Evolutionary conservation across 2,329 filamentous ascomycete species (phyloP).

Genomic region (Penicillium sp.): DNA sequence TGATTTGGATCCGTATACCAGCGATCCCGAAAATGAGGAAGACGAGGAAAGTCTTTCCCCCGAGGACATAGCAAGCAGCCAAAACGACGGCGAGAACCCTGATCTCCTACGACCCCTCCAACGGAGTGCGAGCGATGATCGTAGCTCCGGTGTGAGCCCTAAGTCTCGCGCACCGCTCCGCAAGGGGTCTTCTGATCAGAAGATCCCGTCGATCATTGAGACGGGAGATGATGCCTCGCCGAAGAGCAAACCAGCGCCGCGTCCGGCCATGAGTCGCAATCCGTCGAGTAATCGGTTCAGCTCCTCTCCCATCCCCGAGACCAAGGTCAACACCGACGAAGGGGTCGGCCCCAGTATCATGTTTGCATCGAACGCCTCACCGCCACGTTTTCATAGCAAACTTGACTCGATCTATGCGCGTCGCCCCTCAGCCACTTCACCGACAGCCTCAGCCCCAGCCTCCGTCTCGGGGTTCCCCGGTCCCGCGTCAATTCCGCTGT

Average conservation of each 20-base stretch:
- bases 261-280: slow-evolving; percentile 32
- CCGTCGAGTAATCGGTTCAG: slow-evolving; percentile 60
- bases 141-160: slow-evolving; percentile 13
- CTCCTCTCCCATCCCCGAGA: slow-evolving; percentile 73
- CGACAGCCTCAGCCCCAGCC: slow-evolving; percentile 23
- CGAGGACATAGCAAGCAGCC: slow-evolving; percentile 5
- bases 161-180: slow-evolving; percentile 4
- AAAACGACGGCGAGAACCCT: slow-evolving; percentile 5
- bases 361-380: slow-evolving; percentile 62
- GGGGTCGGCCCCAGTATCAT: slow-evolving; percentile 72
- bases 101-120: slow-evolving; percentile 6
- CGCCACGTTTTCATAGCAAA: slow-evolving; percentile 32
- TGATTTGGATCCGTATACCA: slow-evolving; percentile 46
- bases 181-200: slow-evolving; percentile 4
- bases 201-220: slow-evolving; percentile 33
- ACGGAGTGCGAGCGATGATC: slow-evolving; percentile 17
- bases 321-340: slow-evolving; percentile 64
- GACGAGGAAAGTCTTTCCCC: slow-evolving; percentile 14
- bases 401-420: slow-evolving; percentile 45
- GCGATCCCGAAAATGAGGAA: slow-evolving; percentile 40
- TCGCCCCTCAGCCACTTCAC: slow-evolving; percentile 24
- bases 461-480: slow-evolving; percentile 56
- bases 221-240: slow-evolving; percentile 28
- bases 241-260: slow-evolving; percentile 21
- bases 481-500: slow-evolving; percentile 69